Conservation (phyloP, 495 filamentous ascomycete species). For the Tuber microsphaerosporum region DNA sequence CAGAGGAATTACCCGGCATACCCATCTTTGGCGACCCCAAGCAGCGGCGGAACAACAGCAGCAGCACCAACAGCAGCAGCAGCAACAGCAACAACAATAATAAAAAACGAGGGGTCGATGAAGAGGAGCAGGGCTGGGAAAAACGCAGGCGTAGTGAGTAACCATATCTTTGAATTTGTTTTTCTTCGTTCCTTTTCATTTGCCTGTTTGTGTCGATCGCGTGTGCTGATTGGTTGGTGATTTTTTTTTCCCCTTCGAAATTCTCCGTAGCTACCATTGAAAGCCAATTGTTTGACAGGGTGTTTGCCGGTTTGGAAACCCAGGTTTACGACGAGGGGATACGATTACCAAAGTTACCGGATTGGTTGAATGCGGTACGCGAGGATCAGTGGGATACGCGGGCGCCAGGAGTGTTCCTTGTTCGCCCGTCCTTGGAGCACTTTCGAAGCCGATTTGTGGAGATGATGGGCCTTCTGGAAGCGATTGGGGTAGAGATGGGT, state of each 20-base stretch:
- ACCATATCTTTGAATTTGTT: neutral
- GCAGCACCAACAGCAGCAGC: neutral
- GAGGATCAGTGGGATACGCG: conserved; percentile 31
- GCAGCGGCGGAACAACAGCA: neutral
- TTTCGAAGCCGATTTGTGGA: conserved; percentile 30
- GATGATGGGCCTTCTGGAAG: conserved; percentile 29
- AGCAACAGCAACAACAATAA: conserved; percentile 5
- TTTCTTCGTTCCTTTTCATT: neutral
- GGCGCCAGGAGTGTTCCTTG: conserved; percentile 23
- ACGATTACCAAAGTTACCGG: conserved; percentile 18
- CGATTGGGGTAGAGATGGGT: conserved; percentile 33
- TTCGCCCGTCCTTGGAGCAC: conserved; percentile 28
- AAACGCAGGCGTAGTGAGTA: neutral
- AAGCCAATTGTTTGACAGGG: conserved; percentile 18
- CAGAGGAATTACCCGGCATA: conserved; percentile 22
- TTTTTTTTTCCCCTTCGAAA: neutral
- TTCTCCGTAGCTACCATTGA: conserved; percentile 18
- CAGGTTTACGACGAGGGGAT: conserved; percentile 17
- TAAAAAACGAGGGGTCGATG: conserved; percentile 8
- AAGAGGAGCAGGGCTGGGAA: conserved; percentile 30
- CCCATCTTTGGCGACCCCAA: conserved; percentile 29
- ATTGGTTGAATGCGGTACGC: conserved; percentile 33
- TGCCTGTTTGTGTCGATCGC: neutral
- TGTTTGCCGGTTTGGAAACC: conserved; percentile 23
- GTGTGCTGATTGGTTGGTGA: neutral